Evolutionary conservation across 331 rosid genomes (phyloP).

Genomic region (Cydonia oblonga): DNA sequence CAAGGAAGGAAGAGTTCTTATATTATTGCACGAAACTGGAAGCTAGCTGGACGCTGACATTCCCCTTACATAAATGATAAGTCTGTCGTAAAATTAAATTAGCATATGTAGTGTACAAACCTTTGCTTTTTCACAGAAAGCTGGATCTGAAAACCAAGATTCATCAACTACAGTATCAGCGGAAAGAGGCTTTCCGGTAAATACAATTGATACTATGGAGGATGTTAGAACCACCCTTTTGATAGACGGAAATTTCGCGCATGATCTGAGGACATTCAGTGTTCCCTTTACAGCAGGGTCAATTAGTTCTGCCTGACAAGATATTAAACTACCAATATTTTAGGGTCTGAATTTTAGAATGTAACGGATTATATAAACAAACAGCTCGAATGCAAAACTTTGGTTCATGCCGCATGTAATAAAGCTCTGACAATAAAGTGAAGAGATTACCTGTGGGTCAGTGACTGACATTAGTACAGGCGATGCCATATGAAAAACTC

Average conservation of each 20-base stretch:
- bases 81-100: neutral
- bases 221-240: constrained; percentile 55
- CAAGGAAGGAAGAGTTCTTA: neutral
- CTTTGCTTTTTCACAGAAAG: constrained; percentile 22
- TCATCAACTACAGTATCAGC: constrained; percentile 33
- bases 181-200: constrained; percentile 21
- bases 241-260: constrained; percentile 23
- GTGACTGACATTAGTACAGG: neutral
- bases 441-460: constrained; percentile 21
- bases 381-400: too few species aligned
- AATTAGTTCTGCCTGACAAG: constrained; percentile 24
- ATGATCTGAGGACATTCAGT: constrained; percentile 31
- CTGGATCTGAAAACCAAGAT: constrained; percentile 40
- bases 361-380: too few species aligned
- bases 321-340: neutral
- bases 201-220: constrained; percentile 35
- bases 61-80: neutral
- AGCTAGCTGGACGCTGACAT: neutral
- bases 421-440: too few species aligned
- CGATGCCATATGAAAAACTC: constrained; percentile 9
- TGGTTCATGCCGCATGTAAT: too few species aligned
- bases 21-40: neutral
- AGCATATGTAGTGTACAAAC: neutral
- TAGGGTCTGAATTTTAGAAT: neutral
- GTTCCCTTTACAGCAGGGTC: constrained; percentile 46